Conservation (phyloP, 257 asterid genomes). For the Scutellaria minor region DNA sequence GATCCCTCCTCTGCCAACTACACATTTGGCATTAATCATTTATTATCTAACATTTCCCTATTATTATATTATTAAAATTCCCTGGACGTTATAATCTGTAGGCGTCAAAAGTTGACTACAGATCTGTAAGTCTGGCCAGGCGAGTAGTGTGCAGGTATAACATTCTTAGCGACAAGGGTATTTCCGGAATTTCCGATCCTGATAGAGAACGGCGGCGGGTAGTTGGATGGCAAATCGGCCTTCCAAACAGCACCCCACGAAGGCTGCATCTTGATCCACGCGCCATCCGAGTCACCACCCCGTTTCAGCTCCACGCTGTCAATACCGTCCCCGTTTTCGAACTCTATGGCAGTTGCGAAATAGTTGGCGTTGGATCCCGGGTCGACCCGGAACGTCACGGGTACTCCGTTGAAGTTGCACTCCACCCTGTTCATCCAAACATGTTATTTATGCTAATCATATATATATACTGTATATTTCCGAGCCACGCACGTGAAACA, state of each 20-base stretch:
- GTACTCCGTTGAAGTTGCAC: slow-evolving; percentile 65
- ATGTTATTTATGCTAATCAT: not conserved
- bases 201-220: slow-evolving; percentile 64
- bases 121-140: slow-evolving; percentile 71
- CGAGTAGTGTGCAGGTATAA: slow-evolving; percentile 72
- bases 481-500: not conserved
- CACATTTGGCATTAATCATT: no score
- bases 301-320: slow-evolving; percentile 54
- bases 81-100: not conserved
- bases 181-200: slow-evolving; percentile 52
- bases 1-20: no score
- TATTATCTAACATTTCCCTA: not conserved
- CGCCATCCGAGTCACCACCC: slow-evolving; percentile 45
- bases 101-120: slow-evolving; percentile 56
- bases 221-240: slow-evolving; percentile 40
- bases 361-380: slow-evolving; percentile 72
- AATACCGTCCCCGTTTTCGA: slow-evolving; percentile 70
- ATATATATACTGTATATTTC: no score
- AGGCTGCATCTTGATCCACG: slow-evolving; percentile 61
- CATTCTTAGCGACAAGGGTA: slow-evolving; percentile 59
- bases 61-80: no score
- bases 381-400: slow-evolving; percentile 72
- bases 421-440: slow-evolving; percentile 47
- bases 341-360: slow-evolving; percentile 65
- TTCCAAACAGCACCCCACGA: slow-evolving; percentile 90